Evolutionary conservation across 2,329 filamentous ascomycete species (phyloP).

Genomic region (Paecilomyces dactylethromorphus): DNA sequence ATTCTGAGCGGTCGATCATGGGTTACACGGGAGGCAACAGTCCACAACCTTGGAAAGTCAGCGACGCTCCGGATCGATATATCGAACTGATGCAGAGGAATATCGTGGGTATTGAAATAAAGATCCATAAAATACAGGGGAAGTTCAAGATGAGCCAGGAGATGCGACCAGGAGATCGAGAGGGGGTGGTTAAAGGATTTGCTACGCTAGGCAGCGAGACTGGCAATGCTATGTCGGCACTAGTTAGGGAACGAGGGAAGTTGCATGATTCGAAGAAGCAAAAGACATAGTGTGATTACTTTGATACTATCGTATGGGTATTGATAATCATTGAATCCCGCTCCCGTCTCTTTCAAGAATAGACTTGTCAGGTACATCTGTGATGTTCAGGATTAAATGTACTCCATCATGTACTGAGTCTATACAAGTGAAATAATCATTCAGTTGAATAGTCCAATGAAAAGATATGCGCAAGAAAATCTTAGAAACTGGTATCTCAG

Average conservation of each 20-base stretch:
- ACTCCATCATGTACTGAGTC: no score
- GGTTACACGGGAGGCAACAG: conserved; percentile 49
- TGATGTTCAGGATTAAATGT: no score
- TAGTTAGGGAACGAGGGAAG: conserved; percentile 25
- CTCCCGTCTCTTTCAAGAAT: no score
- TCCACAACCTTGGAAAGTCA: conserved; percentile 51
- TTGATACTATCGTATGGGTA: no score
- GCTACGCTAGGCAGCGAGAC: conserved; percentile 33
- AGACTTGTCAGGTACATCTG: no score
- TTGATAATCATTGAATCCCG: no score
- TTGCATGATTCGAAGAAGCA: conserved; percentile 10
- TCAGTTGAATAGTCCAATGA: no score
- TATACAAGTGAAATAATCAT: no score
- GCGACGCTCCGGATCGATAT: conserved; percentile 54
- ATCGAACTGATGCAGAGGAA: conserved; percentile 52
- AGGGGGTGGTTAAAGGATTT: conserved; percentile 55
- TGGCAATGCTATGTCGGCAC: conserved; percentile 25
- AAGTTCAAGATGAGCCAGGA: conserved; percentile 66
- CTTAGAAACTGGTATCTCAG: no score
- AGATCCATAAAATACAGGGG: conserved; percentile 52
- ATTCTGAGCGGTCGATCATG: conserved; percentile 52
- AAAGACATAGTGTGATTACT: no score
- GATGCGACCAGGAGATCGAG: conserved; percentile 44
- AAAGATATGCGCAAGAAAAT: no score
- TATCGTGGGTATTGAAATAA: conserved; percentile 49